phyloP scores from a whole-genome alignment of 805 yeast genomes.

The Myxozyma kluyveri region DNA sequence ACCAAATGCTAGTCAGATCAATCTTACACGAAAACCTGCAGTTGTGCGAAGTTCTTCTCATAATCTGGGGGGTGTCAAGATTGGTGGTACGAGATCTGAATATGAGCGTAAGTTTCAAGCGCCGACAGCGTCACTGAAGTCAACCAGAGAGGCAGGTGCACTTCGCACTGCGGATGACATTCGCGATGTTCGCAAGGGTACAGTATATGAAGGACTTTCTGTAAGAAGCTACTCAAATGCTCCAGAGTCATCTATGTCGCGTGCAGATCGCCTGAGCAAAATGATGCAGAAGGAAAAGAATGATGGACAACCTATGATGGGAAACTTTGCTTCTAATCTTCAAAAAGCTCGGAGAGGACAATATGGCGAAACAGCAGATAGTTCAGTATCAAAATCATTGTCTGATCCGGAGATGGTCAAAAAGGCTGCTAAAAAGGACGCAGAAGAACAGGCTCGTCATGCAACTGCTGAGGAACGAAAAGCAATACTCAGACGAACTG shows the following conservation, averaged over 20 bases:
- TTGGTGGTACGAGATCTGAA: neutral
- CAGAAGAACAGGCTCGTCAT: neutral
- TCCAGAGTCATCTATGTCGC: neutral
- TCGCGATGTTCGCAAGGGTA: constrained; percentile 1
- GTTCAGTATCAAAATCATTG: neutral
- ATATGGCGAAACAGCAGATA: no score
- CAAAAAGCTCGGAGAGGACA: no score
- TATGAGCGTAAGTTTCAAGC: constrained; percentile 1
- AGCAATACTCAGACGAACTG: neutral
- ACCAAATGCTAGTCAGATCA: constrained; percentile 25
- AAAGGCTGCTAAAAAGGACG: neutral
- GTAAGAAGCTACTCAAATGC: neutral
- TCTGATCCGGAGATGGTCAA: neutral
- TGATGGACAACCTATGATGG: neutral
- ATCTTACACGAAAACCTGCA: constrained; percentile 13
- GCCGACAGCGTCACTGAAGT: constrained; percentile 12
- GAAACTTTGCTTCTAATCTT: neutral
- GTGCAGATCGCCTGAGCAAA: constrained; percentile 1
- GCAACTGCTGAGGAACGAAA: neutral
- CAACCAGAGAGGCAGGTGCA: constrained; percentile 8
- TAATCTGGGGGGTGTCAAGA: neutral
- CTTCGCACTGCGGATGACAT: neutral
- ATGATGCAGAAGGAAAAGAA: neutral
- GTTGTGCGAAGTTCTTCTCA: neutral
- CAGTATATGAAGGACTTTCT: constrained; percentile 6